Conservation (phyloP, 2,329 filamentous ascomycete genomes). For the Cladophialophora immunda region DNA sequence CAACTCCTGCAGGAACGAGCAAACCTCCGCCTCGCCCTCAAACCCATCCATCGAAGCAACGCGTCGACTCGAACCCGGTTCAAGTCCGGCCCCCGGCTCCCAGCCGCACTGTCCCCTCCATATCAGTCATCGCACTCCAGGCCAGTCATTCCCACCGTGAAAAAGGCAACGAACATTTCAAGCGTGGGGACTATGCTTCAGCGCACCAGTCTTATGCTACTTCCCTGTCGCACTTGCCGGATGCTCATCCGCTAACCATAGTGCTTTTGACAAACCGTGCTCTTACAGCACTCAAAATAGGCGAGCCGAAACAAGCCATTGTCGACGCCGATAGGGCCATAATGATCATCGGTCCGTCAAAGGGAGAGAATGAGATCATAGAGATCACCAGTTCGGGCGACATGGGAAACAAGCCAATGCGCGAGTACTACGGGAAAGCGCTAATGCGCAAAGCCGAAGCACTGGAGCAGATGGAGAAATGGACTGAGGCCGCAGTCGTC, state of each 20-base stretch:
- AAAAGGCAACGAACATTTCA: constrained; percentile 87
- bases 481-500: constrained; percentile 79
- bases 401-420: constrained; percentile 78
- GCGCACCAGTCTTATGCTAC: constrained; percentile 84
- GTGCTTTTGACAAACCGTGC: constrained; percentile 92
- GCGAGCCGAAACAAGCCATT: constrained; percentile 87
- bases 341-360: constrained; percentile 77
- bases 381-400: constrained; percentile 69
- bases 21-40: constrained; percentile 47
- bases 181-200: constrained; percentile 88
- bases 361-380: constrained; percentile 82
- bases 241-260: constrained; percentile 82
- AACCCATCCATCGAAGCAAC: constrained; percentile 27
- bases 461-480: constrained; percentile 93
- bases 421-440: constrained; percentile 91
- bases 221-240: constrained; percentile 77
- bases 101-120: constrained; percentile 65
- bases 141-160: constrained; percentile 80
- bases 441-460: constrained; percentile 95
- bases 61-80: constrained; percentile 7
- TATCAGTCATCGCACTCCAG: constrained; percentile 74
- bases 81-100: constrained; percentile 47
- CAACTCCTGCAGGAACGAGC: constrained; percentile 44
- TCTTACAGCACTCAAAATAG: constrained; percentile 87
- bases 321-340: constrained; percentile 84